Conservation (phyloP, 768 basidiomycete genomes). For the Sporobolomyces roseus region DNA sequence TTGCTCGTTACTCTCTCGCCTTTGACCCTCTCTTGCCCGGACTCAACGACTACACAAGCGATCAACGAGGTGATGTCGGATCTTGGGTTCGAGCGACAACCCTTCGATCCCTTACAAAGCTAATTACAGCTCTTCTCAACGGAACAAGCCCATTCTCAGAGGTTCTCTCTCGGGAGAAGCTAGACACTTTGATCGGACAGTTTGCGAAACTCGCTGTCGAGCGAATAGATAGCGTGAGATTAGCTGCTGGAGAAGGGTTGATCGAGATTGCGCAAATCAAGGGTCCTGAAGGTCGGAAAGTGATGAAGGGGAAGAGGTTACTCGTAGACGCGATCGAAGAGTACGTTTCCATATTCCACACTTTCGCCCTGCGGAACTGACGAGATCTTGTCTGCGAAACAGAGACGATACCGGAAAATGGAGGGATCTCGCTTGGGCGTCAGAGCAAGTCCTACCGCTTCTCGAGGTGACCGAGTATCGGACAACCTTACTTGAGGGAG, state of each 20-base stretch:
- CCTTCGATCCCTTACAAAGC: constrained; percentile 61
- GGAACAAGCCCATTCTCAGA: constrained; percentile 49
- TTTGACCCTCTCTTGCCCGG: constrained; percentile 61
- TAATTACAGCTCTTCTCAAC: constrained; percentile 57
- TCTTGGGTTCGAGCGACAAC: constrained; percentile 87
- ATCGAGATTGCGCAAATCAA: constrained; percentile 52
- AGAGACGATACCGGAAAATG: constrained; percentile 50
- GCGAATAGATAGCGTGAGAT: constrained; percentile 82
- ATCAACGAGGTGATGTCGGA: constrained; percentile 93
- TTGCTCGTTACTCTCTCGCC: constrained; percentile 23
- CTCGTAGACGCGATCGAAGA: constrained; percentile 46
- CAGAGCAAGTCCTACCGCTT: constrained; percentile 28
- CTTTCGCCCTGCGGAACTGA: constrained; percentile 52
- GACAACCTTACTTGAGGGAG: constrained; percentile 18
- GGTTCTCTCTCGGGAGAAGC: constrained; percentile 41
- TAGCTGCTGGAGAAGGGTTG: constrained; percentile 67
- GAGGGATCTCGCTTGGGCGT: constrained; percentile 20
- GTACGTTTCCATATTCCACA: background rate
- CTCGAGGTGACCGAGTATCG: constrained; percentile 24
- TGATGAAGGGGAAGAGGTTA: constrained; percentile 5
- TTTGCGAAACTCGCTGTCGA: constrained; percentile 86
- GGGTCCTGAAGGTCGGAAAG: constrained; percentile 25
- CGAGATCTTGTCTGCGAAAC: constrained; percentile 54
- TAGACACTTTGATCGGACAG: constrained; percentile 57
- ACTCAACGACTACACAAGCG: constrained; percentile 81